Evolutionary conservation across 1,284 basidiomycete species (phyloP), one percentile per base, ranked within the genome.

Genomic region (Moniliella sp.): DNA sequence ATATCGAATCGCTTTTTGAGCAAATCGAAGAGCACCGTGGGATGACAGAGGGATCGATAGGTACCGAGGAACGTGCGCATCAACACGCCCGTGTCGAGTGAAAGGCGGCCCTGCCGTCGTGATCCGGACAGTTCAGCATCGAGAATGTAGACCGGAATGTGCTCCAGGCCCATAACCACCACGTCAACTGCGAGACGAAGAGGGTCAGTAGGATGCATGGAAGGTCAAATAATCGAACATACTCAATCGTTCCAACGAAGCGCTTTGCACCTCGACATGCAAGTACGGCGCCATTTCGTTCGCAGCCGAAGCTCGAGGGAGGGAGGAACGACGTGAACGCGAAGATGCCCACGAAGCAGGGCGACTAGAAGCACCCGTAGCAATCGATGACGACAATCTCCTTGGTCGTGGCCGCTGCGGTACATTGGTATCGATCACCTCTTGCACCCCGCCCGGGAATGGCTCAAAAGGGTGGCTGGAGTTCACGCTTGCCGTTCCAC

Each of bases 161-260:
- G 55, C 23, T 44, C 37, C 1, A 57, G 43, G 1, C 54, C 55
- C 35, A 59, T 44, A 11, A 57, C 55, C 15, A 59, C 41, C 2
- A 57, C 30, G 27, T 59, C 56, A 27, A 57, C 46, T 30, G 37
- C 13, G 25, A n/a, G 26, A 25, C 5, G 12, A 12, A 18, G 7
- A 32, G 4, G 25, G 16, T 10, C 30, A 30, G 36, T 4, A 25
- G 9, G 15, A 29, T 1, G 7, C 21, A 23, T 7, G n/a, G n/a
- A 23, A n/a, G 21, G 21, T 23, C n/a, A 23, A 23, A n/a, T n/a
- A 23, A 23, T 23, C 21, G 15, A 2, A 31, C 37, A 28, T 26
- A 39, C 37, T 21, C 33, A 55, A 44, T 29, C 50, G 42, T 15
- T 50, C 46, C 13, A 51, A 35, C 2, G 50, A 48, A 0, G 43